Evolutionary conservation across 257 asterid genomes (phyloP).

Genomic region (Rauvolfia tetraphylla): DNA sequence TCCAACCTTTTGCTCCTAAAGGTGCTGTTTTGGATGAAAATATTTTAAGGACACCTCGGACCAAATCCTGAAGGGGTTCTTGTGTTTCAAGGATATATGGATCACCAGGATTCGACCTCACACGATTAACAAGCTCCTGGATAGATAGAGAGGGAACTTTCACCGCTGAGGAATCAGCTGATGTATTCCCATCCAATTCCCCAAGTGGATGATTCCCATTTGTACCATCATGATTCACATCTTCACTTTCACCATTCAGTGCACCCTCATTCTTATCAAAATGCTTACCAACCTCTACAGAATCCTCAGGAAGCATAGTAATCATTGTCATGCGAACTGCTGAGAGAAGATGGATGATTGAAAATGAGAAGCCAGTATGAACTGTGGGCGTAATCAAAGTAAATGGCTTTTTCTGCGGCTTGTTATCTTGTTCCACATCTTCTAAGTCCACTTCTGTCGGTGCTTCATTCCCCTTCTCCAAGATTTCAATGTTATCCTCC

Average conservation of each 20-base stretch:
- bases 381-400: slow-evolving; percentile 81
- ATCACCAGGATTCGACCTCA: slow-evolving; percentile 84
- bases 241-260: slow-evolving; percentile 43
- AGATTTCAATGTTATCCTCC: slow-evolving; percentile 42
- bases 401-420: slow-evolving; percentile 71
- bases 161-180: slow-evolving; percentile 42
- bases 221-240: slow-evolving; percentile 38
- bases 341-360: slow-evolving; percentile 92
- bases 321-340: slow-evolving; percentile 88
- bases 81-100: slow-evolving; percentile 95
- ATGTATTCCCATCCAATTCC: slow-evolving; percentile 35
- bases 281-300: slow-evolving; percentile 42
- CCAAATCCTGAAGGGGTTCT: slow-evolving; percentile 95
- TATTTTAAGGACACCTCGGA: slow-evolving; percentile 92
- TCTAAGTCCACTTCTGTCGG: slow-evolving; percentile 49
- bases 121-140: slow-evolving; percentile 84
- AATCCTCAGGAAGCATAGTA: slow-evolving; percentile 70
- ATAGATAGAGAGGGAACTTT: slow-evolving; percentile 66
- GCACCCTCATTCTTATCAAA: slow-evolving; percentile 46
- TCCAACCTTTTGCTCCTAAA: slow-evolving; percentile 98
- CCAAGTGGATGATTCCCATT: slow-evolving; percentile 36
- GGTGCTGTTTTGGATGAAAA: slow-evolving; percentile 93
- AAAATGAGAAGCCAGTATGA: slow-evolving; percentile 85
- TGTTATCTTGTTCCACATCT: slow-evolving; percentile 56
- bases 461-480: slow-evolving; percentile 53